Conservation (phyloP, 148 eudicot genomes). For the Cornus controversa region DNA sequence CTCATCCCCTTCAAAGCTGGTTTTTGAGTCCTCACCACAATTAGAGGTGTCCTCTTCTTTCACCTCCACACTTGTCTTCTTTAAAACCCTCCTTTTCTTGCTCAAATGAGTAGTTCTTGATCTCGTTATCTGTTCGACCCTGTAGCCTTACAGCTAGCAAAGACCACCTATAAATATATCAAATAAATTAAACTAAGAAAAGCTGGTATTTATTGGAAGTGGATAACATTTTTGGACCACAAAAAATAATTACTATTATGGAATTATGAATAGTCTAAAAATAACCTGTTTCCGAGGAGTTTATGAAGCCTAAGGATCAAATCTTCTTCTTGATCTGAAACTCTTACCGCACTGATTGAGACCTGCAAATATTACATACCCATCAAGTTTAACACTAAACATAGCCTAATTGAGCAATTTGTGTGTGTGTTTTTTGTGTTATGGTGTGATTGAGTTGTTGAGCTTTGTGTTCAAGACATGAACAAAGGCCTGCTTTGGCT, state of each 20-base stretch:
- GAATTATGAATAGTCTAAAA: neutral
- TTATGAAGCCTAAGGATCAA: slow-evolving; percentile 75
- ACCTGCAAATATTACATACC: slow-evolving; percentile 31
- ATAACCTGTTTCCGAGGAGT: slow-evolving; percentile 80
- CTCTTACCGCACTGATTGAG: slow-evolving; percentile 66
- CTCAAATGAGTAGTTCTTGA: slow-evolving; percentile 81
- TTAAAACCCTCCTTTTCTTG: slow-evolving; percentile 34
- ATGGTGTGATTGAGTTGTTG: neutral
- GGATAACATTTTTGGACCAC: neutral
- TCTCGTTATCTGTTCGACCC: slow-evolving; percentile 78
- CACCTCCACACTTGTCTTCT: slow-evolving; percentile 11
- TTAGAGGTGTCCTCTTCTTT: slow-evolving; percentile 10
- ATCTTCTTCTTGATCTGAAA: slow-evolving; percentile 71
- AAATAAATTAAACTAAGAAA: neutral
- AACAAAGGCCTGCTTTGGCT: slow-evolving; percentile 40
- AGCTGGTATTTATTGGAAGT: neutral
- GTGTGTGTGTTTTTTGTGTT: neutral
- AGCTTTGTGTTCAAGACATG: too few species aligned
- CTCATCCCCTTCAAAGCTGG: slow-evolving; percentile 29
- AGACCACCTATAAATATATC: slow-evolving; percentile 44
- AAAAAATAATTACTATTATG: neutral
- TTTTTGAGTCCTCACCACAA: neutral
- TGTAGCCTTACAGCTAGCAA: slow-evolving; percentile 68
- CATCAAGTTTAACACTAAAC: neutral
- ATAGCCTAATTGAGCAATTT: too few species aligned